These are phyloP conservation scores for Eucalyptus caleyi DNA, from an alignment of 345 rosid species.

Conservation along the genomic window DNA sequence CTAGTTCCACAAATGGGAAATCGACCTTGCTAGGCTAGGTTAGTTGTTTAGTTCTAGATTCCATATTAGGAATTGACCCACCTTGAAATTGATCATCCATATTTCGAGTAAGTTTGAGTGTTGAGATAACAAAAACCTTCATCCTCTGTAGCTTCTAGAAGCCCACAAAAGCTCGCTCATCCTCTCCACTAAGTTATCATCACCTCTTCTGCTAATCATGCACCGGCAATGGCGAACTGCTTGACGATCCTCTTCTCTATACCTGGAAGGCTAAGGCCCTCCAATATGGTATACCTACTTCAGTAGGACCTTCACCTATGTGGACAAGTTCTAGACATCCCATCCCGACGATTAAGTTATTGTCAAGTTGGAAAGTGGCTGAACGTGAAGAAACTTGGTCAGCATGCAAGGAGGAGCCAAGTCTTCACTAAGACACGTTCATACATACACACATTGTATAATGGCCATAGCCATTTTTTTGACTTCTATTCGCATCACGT, in stretches of 20 bases:
- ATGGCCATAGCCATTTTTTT: neutral
- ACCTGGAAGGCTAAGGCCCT: neutral
- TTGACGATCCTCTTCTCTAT: neutral
- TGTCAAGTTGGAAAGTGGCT: neutral
- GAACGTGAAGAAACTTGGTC: neutral
- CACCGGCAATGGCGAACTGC: neutral
- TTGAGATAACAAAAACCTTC: neutral
- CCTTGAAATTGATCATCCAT: neutral
- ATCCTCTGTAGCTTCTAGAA: neutral
- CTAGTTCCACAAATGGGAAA: neutral
- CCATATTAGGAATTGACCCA: neutral
- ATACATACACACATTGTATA: neutral
- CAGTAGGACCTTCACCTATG: neutral
- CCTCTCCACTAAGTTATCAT: neutral
- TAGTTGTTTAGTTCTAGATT: neutral
- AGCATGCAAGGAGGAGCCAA: neutral
- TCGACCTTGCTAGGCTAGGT: neutral
- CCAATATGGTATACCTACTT: neutral
- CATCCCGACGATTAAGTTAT: neutral
- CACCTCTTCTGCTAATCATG: neutral
- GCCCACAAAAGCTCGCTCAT: neutral
- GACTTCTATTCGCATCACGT: neutral
- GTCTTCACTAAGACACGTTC: neutral
- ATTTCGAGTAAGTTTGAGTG: neutral
- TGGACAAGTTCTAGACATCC: neutral